phyloP scores from a whole-genome alignment of 805 yeast genomes.

The Nakazawaea wickerhamii region DNA sequence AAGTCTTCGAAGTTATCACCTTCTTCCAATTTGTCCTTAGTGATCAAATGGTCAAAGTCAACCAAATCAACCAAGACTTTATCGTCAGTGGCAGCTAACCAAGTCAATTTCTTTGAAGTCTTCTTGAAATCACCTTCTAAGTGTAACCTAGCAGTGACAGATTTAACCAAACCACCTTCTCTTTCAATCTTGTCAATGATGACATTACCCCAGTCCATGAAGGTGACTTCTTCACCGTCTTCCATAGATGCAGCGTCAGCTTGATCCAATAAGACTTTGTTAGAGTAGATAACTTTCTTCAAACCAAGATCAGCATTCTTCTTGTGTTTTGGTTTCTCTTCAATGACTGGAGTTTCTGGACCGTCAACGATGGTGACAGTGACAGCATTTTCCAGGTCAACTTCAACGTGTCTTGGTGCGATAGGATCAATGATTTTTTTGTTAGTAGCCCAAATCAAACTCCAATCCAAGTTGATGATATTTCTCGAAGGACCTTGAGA shows the following conservation, averaged over 20 bases:
- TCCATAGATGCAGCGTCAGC: slow-evolving; percentile 65
- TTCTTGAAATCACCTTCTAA: slow-evolving; percentile 96
- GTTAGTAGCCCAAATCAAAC: slow-evolving; percentile 94
- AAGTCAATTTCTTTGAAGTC: slow-evolving; percentile 89
- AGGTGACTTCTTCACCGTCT: slow-evolving; percentile 89
- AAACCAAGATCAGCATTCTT: slow-evolving; percentile 88
- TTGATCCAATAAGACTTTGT: slow-evolving; percentile 73
- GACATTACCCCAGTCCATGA: slow-evolving; percentile 99
- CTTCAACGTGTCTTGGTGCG: slow-evolving; percentile 93
- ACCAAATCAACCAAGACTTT: slow-evolving; percentile 70
- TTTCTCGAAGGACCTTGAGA: slow-evolving; percentile 98
- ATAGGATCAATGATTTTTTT: slow-evolving; percentile 95
- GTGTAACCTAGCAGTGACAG: slow-evolving; percentile 73
- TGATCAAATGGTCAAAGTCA: slow-evolving; percentile 91
- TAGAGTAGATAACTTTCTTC: slow-evolving; percentile 67
- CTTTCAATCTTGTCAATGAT: slow-evolving; percentile 67
- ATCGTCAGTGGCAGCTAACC: slow-evolving; percentile 84
- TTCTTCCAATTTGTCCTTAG: slow-evolving; percentile 92
- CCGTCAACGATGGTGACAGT: slow-evolving; percentile 62
- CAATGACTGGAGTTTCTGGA: slow-evolving; percentile 56
- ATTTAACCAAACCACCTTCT: slow-evolving; percentile 50
- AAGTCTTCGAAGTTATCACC: slow-evolving; percentile 91
- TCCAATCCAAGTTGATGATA: slow-evolving; percentile 96
- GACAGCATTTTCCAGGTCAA: slow-evolving; percentile 60
- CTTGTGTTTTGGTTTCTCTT: slow-evolving; percentile 88